phyloP scores from a whole-genome alignment of 305 asterid genomes.

The Fraxinus nigra region DNA sequence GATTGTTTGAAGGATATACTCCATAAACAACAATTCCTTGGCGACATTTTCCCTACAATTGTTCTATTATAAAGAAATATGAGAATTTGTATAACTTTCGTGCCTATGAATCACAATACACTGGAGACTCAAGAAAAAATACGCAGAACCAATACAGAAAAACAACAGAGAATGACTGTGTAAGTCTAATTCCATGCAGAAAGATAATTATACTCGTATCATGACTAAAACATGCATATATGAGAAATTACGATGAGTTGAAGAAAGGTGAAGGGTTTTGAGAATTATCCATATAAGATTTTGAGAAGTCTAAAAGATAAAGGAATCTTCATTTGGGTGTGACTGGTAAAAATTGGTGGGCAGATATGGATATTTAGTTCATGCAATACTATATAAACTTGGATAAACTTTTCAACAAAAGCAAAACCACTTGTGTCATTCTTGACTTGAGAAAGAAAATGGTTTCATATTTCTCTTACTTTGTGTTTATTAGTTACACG shows the following conservation, averaged over 20 bases:
- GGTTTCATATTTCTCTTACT: neutral
- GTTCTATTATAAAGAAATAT: neutral
- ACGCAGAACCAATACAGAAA: constrained; percentile 55
- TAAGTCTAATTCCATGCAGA: constrained; percentile 36
- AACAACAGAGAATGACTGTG: constrained; percentile 54
- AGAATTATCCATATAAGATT: constrained; percentile 22
- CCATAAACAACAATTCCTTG: too few relatives aligned
- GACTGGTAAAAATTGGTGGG: constrained; percentile 27
- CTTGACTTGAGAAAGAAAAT: neutral
- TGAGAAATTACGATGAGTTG: neutral
- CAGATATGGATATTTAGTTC: constrained; percentile 23
- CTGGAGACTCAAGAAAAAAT: constrained; percentile 31
- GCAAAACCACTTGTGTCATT: neutral
- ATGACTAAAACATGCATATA: neutral
- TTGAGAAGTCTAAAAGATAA: constrained; percentile 1
- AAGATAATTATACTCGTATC: constrained; percentile 32
- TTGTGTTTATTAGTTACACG: neutral
- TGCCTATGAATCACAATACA: neutral
- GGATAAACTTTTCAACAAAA: neutral
- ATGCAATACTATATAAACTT: neutral
- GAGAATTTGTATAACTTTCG: neutral
- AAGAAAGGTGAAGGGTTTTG: constrained; percentile 12
- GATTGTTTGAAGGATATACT: too few relatives aligned
- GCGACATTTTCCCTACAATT: constrained; percentile 26
- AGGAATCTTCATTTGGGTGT: constrained; percentile 21